These are phyloP conservation scores for Cynanchum wilfordii DNA, from an alignment of 257 asterid species.

Conservation along the genomic window DNA sequence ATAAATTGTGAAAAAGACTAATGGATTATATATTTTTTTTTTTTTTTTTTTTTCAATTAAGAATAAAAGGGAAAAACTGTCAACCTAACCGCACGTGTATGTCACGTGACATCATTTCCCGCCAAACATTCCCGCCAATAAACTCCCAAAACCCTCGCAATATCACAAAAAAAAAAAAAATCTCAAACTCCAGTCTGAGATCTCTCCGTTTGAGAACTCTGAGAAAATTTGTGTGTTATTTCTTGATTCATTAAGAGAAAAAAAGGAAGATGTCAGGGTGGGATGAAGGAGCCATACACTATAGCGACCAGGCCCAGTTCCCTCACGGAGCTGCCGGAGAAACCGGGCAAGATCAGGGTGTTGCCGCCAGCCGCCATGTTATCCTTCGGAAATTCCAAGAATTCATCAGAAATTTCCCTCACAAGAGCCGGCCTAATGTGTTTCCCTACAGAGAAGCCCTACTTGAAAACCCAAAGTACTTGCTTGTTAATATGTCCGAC, in stretches of 20 bases:
- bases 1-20: too few relatives aligned
- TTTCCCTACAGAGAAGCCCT: conserved; percentile 91
- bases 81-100: conserved; percentile 7
- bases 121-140: conserved; percentile 78
- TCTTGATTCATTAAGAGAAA: background rate
- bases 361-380: conserved; percentile 57
- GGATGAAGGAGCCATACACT: conserved; percentile 88
- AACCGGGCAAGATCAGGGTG: conserved; percentile 34
- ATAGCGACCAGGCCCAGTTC: conserved; percentile 94
- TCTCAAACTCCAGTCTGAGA: background rate
- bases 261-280: conserved; percentile 69
- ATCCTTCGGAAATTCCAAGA: conserved; percentile 86
- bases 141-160: background rate
- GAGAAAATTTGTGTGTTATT: background rate
- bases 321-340: conserved; percentile 59
- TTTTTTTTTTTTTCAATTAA: too few relatives aligned
- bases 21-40: too few relatives aligned
- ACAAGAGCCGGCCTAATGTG: conserved; percentile 67
- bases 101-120: conserved; percentile 45
- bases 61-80: background rate
- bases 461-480: conserved; percentile 60
- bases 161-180: background rate
- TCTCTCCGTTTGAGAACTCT: background rate
- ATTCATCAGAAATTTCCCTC: conserved; percentile 80
- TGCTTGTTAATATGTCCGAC: conserved; percentile 67